Base-by-base conservation (phyloP, 805 yeast species). In the Lipomyces starkeyi region DNA sequence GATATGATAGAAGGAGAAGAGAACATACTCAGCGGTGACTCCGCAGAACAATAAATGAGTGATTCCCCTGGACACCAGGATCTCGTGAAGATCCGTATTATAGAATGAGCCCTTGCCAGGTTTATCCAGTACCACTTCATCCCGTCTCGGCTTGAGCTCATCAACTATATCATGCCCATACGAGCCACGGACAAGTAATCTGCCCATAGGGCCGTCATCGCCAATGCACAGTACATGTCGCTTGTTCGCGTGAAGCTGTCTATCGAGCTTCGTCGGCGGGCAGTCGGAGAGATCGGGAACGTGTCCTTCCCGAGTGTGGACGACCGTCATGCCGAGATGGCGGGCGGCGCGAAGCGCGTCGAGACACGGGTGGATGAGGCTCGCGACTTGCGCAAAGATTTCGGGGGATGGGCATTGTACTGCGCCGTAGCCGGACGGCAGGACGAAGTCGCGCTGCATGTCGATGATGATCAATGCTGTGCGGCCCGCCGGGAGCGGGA, bases 271-370 rank as follows among this genome's bases (percentile, higher is more conserved):
- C 11, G 78, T 70, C 3, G 76, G 71, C 8, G 76, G 76, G 61
- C 78, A 76, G 60, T 77, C 80, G 0, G 75, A 67, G 56, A 77
- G 66, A 58, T 75, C 77, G 20, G 76, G 73, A 4, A 35, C 66
- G 60, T 77, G 80, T 3, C 80, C 80, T 54, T 77, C 80, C 17
- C 80, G 70, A 0, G 80, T 77, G 62, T 77, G 80, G 22, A 77
- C 76, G 11, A 77, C 73, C 5, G 74, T 71, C 58, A 77, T 62
- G 13, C 79, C 79, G 13, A 73, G 72, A 43, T 62, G 64, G 58
- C 80, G 69, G 11, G 79, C 77, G 2, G 76, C 75, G 2, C 66
- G 67, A 29, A 77, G 72, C 1, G 71, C 71, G 22, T 65, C 65
- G 13, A 68, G 64, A 52, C 76, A 69, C 2, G 78, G 76, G 27